A percentile compares a stretch with the other conserved stretches of the same genome.
phyloP scores from a whole-genome alignment of 306 rosid genomes.

The Senna tora region DNA sequence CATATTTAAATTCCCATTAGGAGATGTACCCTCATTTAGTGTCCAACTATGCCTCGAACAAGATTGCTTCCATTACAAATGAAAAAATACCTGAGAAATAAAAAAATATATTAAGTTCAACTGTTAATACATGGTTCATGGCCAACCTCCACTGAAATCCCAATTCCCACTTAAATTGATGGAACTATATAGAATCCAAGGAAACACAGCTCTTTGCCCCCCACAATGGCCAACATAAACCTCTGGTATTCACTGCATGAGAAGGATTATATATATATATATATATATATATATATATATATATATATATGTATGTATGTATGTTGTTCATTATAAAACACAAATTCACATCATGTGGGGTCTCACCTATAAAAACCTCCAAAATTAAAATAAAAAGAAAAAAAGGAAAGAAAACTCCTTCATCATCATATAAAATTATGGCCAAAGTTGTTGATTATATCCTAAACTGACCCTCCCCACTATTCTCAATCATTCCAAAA shows the following conservation, averaged over 20 bases:
- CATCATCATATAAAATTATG: constrained; percentile 54
- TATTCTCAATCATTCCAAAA: constrained; percentile 67
- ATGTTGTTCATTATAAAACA: constrained; percentile 24
- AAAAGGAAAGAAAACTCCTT: background rate
- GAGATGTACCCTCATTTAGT: too few species aligned
- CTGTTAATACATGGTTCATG: constrained; percentile 42
- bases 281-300: too few species aligned
- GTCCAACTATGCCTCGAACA: too few species aligned
- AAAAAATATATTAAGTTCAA: too few species aligned
- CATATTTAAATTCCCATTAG: too few species aligned
- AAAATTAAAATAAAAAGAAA: constrained; percentile 3
- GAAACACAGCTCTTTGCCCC: constrained; percentile 60
- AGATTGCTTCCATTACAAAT: too few species aligned
- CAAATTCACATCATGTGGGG: constrained; percentile 57
- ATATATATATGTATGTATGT: too few species aligned
- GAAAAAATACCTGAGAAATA: too few species aligned
- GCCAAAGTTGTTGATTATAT: constrained; percentile 48
- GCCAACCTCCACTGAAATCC: constrained; percentile 65
- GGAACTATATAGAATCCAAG: constrained; percentile 81
- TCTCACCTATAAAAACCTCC: constrained; percentile 59
- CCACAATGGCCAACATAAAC: constrained; percentile 61
- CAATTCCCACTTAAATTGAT: constrained; percentile 45
- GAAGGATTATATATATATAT: too few species aligned
- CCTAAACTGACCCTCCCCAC: constrained; percentile 60
- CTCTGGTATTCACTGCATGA: constrained; percentile 50